These are phyloP conservation scores for Erythrobasidium hasegawianum DNA, from an alignment of 1,284 basidiomycete genomes.

Conservation along the genomic window DNA sequence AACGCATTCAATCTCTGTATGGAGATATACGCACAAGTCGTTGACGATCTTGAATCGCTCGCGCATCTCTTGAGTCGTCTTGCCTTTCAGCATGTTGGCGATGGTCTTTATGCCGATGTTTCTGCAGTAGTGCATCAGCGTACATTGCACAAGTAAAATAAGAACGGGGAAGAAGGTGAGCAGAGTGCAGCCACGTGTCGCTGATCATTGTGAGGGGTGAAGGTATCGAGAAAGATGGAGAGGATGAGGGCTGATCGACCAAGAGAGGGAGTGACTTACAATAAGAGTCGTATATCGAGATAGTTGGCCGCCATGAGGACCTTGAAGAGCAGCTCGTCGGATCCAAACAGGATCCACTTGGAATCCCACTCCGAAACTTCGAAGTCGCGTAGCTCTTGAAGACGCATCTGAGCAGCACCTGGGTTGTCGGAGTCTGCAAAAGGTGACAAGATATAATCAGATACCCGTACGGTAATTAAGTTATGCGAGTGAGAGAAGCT, in stretches of 20 bases:
- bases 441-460: background rate
- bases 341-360: slow-evolving; percentile 59
- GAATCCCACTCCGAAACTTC: slow-evolving; percentile 68
- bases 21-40: slow-evolving; percentile 13
- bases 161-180: background rate
- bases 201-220: background rate
- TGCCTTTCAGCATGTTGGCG: slow-evolving; percentile 99
- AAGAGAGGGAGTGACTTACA: slow-evolving; percentile 59
- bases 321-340: slow-evolving; percentile 67
- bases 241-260: no score
- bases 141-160: background rate
- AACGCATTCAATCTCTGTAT: background rate
- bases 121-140: slow-evolving; percentile 51
- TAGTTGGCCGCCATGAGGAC: slow-evolving; percentile 99
- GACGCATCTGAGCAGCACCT: slow-evolving; percentile 75
- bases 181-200: background rate
- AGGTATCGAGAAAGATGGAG: background rate
- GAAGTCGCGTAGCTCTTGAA: slow-evolving; percentile 75
- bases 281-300: slow-evolving; percentile 94
- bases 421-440: slow-evolving; percentile 60
- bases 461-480: background rate
- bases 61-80: slow-evolving; percentile 92
- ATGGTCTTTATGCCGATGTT: slow-evolving; percentile 99
- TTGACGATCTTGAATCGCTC: slow-evolving; percentile 74
- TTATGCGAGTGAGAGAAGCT: no score